Conservation (phyloP, 371 early-diverging fungal species). For the Mucor racemosus region DNA sequence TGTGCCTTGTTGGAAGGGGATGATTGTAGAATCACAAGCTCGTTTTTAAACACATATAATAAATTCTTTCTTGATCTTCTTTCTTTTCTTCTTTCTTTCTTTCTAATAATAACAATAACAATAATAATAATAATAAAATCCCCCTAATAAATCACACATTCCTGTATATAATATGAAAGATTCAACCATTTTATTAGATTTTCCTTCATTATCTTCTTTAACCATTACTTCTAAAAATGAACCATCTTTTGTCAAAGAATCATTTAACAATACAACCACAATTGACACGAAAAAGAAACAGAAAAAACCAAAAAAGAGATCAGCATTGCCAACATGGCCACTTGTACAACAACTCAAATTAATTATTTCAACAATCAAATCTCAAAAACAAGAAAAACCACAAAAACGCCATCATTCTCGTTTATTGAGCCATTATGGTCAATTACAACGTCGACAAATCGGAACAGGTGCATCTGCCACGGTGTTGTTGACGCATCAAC, state of each 20-base stretch:
- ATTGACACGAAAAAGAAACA: not conserved
- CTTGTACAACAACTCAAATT: constrained; percentile 13
- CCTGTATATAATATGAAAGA: constrained; percentile 16
- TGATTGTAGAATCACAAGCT: constrained; percentile 9
- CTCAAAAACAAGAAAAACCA: not conserved
- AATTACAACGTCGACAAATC: constrained; percentile 20
- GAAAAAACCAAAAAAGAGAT: not conserved
- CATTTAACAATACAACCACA: not conserved
- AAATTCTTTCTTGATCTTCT: constrained; percentile 8
- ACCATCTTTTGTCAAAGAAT: constrained; percentile 8
- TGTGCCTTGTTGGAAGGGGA: constrained; percentile 8
- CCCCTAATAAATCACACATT: not conserved
- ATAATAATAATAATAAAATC: not conserved
- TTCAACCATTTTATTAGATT: constrained; percentile 10
- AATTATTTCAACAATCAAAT: not conserved
- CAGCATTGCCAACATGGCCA: not conserved
- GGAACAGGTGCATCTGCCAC: constrained; percentile 38
- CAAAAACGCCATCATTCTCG: constrained; percentile 3
- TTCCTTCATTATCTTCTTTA: constrained; percentile 22
- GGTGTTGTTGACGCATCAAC: constrained; percentile 23
- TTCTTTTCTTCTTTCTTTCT: constrained; percentile 19
- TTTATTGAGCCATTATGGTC: constrained; percentile 22
- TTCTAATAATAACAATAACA: not conserved
- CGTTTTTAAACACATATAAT: constrained; percentile 19
- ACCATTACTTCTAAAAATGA: constrained; percentile 26